Percentiles rank a stretch among this genome's conserved stretches.
Conservation (phyloP, 192 early-diverging fungal genomes). For the Backusella westeae region DNA sequence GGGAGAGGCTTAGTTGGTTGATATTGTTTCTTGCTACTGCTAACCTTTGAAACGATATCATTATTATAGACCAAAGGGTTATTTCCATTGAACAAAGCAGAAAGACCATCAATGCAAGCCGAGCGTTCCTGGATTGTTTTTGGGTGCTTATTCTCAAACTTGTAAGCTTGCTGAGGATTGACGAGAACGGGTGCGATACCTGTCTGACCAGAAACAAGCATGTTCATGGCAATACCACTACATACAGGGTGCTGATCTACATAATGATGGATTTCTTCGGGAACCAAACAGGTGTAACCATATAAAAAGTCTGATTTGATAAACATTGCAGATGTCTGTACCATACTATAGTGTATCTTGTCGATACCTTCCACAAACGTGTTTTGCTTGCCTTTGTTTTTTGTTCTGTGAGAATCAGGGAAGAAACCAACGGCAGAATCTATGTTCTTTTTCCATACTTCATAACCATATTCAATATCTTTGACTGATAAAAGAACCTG, state of each 20-base stretch:
- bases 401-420: slow-evolving; percentile 8
- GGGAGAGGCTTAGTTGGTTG: background rate
- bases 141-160: background rate
- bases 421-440: slow-evolving; percentile 9
- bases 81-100: background rate
- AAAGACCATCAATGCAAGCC: background rate
- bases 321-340: slow-evolving; percentile 28
- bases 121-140: background rate
- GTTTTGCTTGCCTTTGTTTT: background rate
- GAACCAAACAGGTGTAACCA: slow-evolving; percentile 31
- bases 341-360: slow-evolving; percentile 19
- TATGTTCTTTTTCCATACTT: background rate
- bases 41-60: background rate
- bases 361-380: background rate
- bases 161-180: background rate
- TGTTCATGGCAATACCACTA: slow-evolving; percentile 26
- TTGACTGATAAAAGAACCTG: slow-evolving; percentile 1
- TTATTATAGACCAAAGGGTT: background rate
- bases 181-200: slow-evolving; percentile 18
- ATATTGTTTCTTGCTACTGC: background rate
- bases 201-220: slow-evolving; percentile 22
- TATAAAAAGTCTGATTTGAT: slow-evolving; percentile 27
- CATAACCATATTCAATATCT: background rate
- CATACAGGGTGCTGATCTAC: slow-evolving; percentile 22
- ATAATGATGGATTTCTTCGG: slow-evolving; percentile 19